Evolutionary conservation across 2,329 filamentous ascomycete species (phyloP).

Genomic region (Beauveria bassiana): DNA sequence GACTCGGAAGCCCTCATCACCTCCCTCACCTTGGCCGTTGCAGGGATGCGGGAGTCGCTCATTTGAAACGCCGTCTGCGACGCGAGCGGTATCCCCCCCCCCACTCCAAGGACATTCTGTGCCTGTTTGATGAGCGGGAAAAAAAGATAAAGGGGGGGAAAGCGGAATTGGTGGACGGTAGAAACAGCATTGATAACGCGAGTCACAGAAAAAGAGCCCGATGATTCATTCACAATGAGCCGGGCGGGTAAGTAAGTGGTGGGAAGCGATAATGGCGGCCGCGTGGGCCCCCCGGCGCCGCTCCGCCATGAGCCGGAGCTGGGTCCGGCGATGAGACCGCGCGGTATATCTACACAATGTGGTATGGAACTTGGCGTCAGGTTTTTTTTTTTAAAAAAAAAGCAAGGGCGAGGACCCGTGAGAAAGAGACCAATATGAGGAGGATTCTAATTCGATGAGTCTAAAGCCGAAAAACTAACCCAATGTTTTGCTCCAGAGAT

Average conservation of each 20-base stretch:
- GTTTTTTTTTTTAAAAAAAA: too few species aligned
- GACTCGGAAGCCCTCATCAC: neutral
- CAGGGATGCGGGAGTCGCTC: neutral
- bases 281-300: neutral
- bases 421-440: too few species aligned
- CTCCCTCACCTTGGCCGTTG: neutral
- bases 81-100: neutral
- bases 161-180: neutral
- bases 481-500: too few species aligned
- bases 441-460: too few species aligned
- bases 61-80: slow-evolving; percentile 8
- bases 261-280: neutral
- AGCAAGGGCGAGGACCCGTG: too few species aligned
- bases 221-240: too few species aligned
- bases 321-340: neutral
- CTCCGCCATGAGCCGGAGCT: neutral
- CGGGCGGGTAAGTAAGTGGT: neutral
- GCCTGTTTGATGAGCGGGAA: neutral
- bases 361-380: neutral
- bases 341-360: neutral
- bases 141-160: neutral
- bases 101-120: neutral
- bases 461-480: too few species aligned
- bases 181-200: neutral
- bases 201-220: neutral